Evolutionary conservation across 2,329 filamentous ascomycete species (phyloP).

Genomic region (Paecilomyces niveus): DNA sequence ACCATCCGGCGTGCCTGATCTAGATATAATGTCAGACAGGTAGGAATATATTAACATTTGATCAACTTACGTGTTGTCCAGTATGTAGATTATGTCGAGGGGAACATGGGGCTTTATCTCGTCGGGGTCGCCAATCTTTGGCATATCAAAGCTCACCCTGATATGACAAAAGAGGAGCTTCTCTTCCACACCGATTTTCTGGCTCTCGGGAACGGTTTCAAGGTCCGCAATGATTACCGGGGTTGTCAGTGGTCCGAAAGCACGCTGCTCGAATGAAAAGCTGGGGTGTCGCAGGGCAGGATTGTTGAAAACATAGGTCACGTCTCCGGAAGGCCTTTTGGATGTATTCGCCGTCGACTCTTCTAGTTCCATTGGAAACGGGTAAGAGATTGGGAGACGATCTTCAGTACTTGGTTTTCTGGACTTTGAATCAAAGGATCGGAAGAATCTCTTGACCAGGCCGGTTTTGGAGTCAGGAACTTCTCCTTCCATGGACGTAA

Average conservation of each 20-base stretch:
- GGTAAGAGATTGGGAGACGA: not conserved
- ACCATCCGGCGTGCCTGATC: slow-evolving; percentile 8
- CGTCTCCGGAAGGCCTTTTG: not conserved
- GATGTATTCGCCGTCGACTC: not conserved
- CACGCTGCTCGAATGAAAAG: not conserved
- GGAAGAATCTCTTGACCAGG: slow-evolving; percentile 4
- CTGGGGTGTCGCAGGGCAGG: not conserved
- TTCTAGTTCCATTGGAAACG: not conserved
- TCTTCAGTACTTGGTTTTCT: not conserved
- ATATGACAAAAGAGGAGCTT: slow-evolving; percentile 12
- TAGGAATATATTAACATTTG: not conserved
- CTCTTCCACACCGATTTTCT: not conserved
- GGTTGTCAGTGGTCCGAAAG: not conserved
- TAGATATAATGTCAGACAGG: slow-evolving; percentile 8
- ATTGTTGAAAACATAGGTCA: not conserved
- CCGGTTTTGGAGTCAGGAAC: not conserved
- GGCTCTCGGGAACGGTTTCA: not conserved
- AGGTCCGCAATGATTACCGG: not conserved
- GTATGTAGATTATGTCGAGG: slow-evolving; percentile 27
- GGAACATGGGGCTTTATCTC: slow-evolving; percentile 13
- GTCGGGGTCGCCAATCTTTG: slow-evolving; percentile 13
- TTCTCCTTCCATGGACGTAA: not conserved
- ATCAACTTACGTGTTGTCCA: slow-evolving; percentile 28
- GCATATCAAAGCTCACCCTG: slow-evolving; percentile 30
- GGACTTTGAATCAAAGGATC: slow-evolving; percentile 2